Evolutionary conservation across 805 yeast genomes (phyloP), one percentile per base, ranked within the genome.

Genomic region (Teunomyces lycoperdinae): DNA sequence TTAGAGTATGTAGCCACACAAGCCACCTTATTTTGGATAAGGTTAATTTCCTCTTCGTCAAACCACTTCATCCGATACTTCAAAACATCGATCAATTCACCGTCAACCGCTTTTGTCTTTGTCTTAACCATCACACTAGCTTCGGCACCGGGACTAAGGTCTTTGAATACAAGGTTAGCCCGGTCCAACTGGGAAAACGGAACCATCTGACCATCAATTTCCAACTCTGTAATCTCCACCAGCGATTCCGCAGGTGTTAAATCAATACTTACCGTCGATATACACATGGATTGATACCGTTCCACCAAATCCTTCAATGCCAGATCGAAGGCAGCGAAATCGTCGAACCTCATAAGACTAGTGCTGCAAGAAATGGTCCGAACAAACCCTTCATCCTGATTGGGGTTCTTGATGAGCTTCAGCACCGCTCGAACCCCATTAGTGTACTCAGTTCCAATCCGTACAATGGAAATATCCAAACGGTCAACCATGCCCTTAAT

Each of bases 181-280:
- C 42, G 42, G 11, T 51, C 44, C 4, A 42, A 13, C 9, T 34
- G 47, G 5, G 48, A 41, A 11, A 56, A 40, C 13, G 51, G 47
- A n/a, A 54, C 43, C 44, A 58, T 42, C 28, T 51, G 52, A 3
- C 67, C 67, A 44, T 62, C 57, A 8, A 58, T 54, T 34, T 65
- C 69, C 20, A 66, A 45, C 32, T 54, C 52, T 28, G 45, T 40
- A 27, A 62, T 53, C 2, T 47, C 43, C 4, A 58, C 59, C 30
- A 53, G 40, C 11, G 53, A 51, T 27, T 54, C 48, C 13, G 52
- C 47, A 2, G 41, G 48, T 26, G 50, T 45, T 6, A 65, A 28
- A 36, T 59, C 58, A 4, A 65, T 44, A 5, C 58, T 36, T 2
- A 65, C 46, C 9, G 46, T 53, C 3, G 70, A 66, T 30, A 61